Base-by-base conservation (phyloP, 2,329 filamentous ascomycete species). In the Aspergillus latus region DNA sequence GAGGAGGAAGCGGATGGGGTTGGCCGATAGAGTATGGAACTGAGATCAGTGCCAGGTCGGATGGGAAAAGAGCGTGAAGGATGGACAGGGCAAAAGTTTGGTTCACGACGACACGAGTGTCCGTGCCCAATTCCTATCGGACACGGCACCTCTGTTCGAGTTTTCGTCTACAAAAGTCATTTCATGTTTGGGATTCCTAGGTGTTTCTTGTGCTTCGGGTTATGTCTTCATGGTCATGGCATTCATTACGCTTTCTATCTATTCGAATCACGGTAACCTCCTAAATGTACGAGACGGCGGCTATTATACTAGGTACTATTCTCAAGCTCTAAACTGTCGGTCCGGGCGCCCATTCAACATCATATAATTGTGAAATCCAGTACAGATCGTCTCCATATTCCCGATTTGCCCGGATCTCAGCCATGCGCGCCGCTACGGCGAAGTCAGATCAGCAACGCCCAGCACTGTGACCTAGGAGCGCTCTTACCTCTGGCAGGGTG, bases 341-440 rank as follows among this genome's bases (percentile, higher is more conserved):
- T 39, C 55, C 55, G 13, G 55, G 55, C 32, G 16, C 44, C 55
- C 55, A 57, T 2, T 46, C 46, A 45, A 44, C n/a, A 49, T 57
- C 55, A 46, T 49, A 57, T 34, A 57, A 49, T 40, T 57, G 55
- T 15, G 55, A 57, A 16, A 57, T 46, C 55, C 55, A 57, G 21
- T 57, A 57, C 39, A 57, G 26, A 21, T 57, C 49, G 21, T 44
- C 46, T 16, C 55, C 55, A 37, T 49, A 53, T 4, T 45, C 26
- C 15, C 15, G 21, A 8, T 37, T 49, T 34, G 15, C n/a, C 15
- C 55, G 55, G n/a, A 49, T 53, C 8, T 32, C 32, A 5, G 26
- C 26, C 45, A 57, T 53, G 37, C 44, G 34, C 44, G 49, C 46
- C n/a, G 43, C 55, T 57, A 37, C 36, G 8, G 8, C 45, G 13